Base-by-base conservation (phyloP, 2,329 filamentous ascomycete genomes). In the Phoma sp. region DNA sequence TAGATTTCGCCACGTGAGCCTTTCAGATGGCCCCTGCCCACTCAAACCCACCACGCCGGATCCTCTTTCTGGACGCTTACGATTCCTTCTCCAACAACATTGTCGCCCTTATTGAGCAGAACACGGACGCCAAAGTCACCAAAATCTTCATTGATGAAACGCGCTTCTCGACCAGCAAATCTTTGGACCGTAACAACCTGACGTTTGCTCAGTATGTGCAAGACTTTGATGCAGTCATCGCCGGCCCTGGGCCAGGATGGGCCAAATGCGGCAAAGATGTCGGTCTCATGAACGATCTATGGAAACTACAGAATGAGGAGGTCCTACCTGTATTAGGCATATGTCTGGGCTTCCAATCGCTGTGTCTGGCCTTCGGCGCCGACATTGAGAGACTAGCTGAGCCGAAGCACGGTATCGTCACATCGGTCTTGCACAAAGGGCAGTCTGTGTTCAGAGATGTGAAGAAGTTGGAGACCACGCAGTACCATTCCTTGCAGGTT, bases 41-140 rank as follows among this genome's bases (percentile, higher is more conserved):
- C 55, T 50, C 61, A 47, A 64, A 61, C 52, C 61, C 61, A 49
- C 61, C 61, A 41, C 62, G 63, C 17, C 80, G 80, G 57, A 89
- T 98, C 59, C 85, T 98, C 60, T 96, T 96, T 77, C 82, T 99
- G 64, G 95, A 98, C 75, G 93, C 94, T 59, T 96, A 96, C 77
- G 95, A 99, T 79, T 97, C 93, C 37, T 99, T 97, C 77, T 91
- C 92, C 51, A 93, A 96, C 78, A 98, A 97, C 78, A 95, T 98
- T 68, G 87, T 96, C 48, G 88, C 90, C 6, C 84, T 96, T 31
- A 82, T 98, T 41, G 84, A 89, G 64, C 86, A 88, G 4, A 82
- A 85, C 3, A 82, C 96, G 8, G 78, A 82, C 55, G 89, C 85
- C 19, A 80, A 87, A 15, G 88, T 96, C 31, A 84, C 84, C 40